Base-by-base conservation (phyloP, 176 grass and related monocot species). In the Miscanthus lutarioriparius region DNA sequence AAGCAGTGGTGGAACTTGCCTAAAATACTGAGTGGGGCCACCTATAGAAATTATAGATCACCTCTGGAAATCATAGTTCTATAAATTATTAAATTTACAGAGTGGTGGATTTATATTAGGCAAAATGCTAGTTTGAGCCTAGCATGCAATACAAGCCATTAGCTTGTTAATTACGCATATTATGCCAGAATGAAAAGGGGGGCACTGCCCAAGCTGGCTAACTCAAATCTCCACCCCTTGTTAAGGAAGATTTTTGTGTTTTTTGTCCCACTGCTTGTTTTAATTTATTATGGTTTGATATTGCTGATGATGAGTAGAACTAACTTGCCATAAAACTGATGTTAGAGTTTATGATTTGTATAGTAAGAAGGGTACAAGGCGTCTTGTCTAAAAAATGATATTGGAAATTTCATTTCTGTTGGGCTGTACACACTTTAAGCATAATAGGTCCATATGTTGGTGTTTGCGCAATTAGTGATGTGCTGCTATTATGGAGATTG, bases 381-480 rank as follows among this genome's bases (percentile, higher is more conserved):
- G 2, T 51, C 10, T 74, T 32, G 3, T 22, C 14, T 32, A 75
- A 22, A 75, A 28, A 20, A 53, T 64, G 67, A 7, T 80, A 16
- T 72, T 45, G 15, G 2, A 17, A 78, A 40, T 72, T 83, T 69
- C 2, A 38, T 49, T 38, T 78, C 35, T 53, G 38, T 41, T n/a
- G 41, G 43, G 3, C 0, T 10, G 17, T 79, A 79, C 78, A 81
- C 25, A 37, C 33, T 25, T 85, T 81, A 76, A 74, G 20, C 45
- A 65, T 59, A 59, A 47, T 32, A 74, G 37, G 53, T 44, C 10
- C 3, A 64, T 49, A 33, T 51, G 16, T 75, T 64, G 43, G 11
- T 67, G 28, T 23, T 76, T 32, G 8, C 12, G 14, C 56, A 20
- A 32, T 79, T 74, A 22, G 0, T 84, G 71, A 58, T 6, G 35